Evolutionary conservation across 2,329 filamentous ascomycete genomes (phyloP).

Genomic region (Fusarium aywerte): DNA sequence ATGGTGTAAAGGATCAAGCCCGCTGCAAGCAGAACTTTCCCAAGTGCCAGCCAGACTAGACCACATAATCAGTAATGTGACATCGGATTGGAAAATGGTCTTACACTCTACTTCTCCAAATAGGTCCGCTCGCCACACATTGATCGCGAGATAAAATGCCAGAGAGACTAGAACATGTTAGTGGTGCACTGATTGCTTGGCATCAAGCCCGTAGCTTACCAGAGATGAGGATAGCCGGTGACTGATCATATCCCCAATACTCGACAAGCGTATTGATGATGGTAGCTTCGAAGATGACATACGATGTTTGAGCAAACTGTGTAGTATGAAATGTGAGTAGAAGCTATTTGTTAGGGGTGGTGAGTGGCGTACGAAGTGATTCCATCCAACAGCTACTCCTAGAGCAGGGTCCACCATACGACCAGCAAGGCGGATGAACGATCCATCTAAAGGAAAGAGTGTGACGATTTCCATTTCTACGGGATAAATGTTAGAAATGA

Average conservation of each 20-base stretch:
- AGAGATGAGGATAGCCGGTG: background rate
- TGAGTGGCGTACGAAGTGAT: background rate
- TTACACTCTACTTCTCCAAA: background rate
- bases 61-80: background rate
- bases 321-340: too few relatives aligned
- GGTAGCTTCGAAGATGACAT: background rate
- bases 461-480: background rate
- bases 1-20: constrained; percentile 78
- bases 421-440: background rate
- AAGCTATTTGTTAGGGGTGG: too few relatives aligned
- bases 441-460: background rate
- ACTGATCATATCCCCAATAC: background rate
- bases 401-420: constrained; percentile 1
- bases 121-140: background rate
- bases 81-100: background rate
- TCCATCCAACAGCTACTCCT: background rate
- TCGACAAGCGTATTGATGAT: background rate
- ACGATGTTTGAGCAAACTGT: background rate
- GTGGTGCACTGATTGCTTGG: accelerated
- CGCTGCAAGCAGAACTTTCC: constrained; percentile 72
- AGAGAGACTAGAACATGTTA: background rate
- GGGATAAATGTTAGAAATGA: background rate
- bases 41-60: constrained; percentile 64
- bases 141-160: background rate
- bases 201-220: background rate